Evolutionary conservation across 345 rosid species (phyloP), one percentile per base, ranked within the genome.

Genomic region (Murraya paniculata): DNA sequence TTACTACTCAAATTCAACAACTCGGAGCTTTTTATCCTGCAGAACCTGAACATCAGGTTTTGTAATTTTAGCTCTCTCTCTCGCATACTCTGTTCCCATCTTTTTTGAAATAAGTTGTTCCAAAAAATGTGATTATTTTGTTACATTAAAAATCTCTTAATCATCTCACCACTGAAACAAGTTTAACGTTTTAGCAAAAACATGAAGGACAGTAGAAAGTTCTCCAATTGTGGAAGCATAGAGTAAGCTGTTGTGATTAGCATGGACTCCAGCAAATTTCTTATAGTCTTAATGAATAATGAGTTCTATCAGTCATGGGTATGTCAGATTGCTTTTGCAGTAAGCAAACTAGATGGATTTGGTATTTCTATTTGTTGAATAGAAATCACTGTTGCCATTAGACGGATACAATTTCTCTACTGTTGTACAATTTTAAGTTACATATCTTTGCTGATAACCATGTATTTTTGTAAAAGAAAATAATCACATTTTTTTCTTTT

Each of bases 11-110:
- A 82, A 84, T 96, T 82, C 94, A 91, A 89, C 89, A 82, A 71
- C 90, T 91, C 0, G 85, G 67, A 38, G 48, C 83, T 9, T 96
- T 95, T 85, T 90, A 91, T 81, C 93, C 87, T 41, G 99, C 99
- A 9, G 99, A 94, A 75, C 88, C 97, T 73, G 97, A 95, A 69
- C 99, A 96, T 86, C 99, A 94, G 97, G 99, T 89, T 68, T 76
- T 33, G 22, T 24, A 35, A 7, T 58, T 25, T 21, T 55, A 18
- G 14, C 24, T 13, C 33, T 25, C 39, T 61, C 22, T 35, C 75
- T 69, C 53, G 31, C 19, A 1, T 21, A 9, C 64, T 38, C 25
- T 65, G 38, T 58, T 56, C 1, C 68, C 16, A 25, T 25, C 22
- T 24, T 69, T 27, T 31, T 73, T 25, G 45, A 75, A 68, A 5